Conservation (phyloP, 1,284 basidiomycete genomes). For the Rugosomyces carneus region DNA sequence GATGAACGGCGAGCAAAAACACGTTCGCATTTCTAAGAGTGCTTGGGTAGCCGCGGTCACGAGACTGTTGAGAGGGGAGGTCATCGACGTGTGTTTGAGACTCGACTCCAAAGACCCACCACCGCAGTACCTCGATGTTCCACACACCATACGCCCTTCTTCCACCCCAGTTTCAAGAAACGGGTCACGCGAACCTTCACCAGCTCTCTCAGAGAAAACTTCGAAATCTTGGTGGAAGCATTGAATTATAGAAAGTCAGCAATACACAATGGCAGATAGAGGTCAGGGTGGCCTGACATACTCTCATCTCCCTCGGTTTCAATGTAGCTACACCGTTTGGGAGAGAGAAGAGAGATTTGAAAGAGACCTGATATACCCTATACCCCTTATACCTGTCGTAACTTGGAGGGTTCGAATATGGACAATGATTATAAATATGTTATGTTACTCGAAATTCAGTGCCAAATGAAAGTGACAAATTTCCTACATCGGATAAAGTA, state of each 20-base stretch:
- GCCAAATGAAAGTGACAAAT: too few relatives aligned
- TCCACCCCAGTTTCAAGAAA: constrained; percentile 18
- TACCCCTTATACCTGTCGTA: background rate
- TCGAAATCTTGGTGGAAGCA: constrained; percentile 36
- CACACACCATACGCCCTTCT: constrained; percentile 18
- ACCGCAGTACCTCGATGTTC: constrained; percentile 31
- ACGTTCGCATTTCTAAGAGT: constrained; percentile 46
- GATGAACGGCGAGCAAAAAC: constrained; percentile 25
- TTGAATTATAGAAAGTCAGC: constrained; percentile 2
- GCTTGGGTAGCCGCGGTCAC: constrained; percentile 48
- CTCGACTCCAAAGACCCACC: constrained; percentile 25
- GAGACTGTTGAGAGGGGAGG: constrained; percentile 44
- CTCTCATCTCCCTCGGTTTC: background rate
- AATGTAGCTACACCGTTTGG: background rate
- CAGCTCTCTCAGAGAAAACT: constrained; percentile 14
- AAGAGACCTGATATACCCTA: background rate
- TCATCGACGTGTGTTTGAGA: constrained; percentile 44
- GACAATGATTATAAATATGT: too few relatives aligned
- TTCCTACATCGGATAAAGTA: too few relatives aligned
- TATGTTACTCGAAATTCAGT: too few relatives aligned
- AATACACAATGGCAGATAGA: too few relatives aligned
- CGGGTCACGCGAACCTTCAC: constrained; percentile 18
- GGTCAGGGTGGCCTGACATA: too few relatives aligned
- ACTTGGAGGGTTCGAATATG: too few relatives aligned
- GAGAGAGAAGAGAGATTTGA: background rate